Base-by-base conservation (phyloP, 1,284 basidiomycete species). In the Tilletia setariae region DNA sequence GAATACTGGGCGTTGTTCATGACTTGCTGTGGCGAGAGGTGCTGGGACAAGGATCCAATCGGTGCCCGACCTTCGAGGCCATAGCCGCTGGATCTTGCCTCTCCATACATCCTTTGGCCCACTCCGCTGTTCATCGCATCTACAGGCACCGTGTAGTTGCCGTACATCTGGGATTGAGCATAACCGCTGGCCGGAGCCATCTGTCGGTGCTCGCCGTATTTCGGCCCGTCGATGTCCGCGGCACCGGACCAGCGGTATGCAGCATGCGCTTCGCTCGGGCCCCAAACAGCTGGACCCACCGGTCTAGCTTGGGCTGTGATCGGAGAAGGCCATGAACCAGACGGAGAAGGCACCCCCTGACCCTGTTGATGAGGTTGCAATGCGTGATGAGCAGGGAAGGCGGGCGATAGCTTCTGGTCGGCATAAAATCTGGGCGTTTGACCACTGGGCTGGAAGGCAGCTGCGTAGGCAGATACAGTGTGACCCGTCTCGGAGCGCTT, bases 11-110 rank as follows among this genome's bases (percentile, higher is more conserved):
- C 53, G 32, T 30, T 23, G 19, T 8, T 30, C 53, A 59, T 28
- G 9, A 28, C 9, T 19, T 59, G 53, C 53, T n/a, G n/a, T n/a
- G 53, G 53, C 53, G 53, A 59, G 19, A 59, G 53, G 25, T 59
- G 53, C 53, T 59, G 53, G 4, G 53, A 59, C 19, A 59, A 30
- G 4, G 53, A 59, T 30, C 53, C 53, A 19, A 59, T 59, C 25
- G 53, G 53, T 9, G 53, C 53, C 16, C 53, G 53, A 30, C 53
- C 53, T 25, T 59, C 53, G 9, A 59, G 53, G 23, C 53, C 53
- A 15, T 59, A 30, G 4, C n/a, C 53, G 1, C 21, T 13, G 28
- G 53, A 21, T 19, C 23, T 28, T 9, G 53, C 53, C 11, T 59
- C 53, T 8, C 11, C 53, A 19, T 59, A 59, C 53, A 59, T 59